A percentile compares a stretch with the other conserved stretches of the same genome.
Evolutionary conservation across 768 basidiomycete genomes (phyloP).

Genomic region (Chiua virens): DNA sequence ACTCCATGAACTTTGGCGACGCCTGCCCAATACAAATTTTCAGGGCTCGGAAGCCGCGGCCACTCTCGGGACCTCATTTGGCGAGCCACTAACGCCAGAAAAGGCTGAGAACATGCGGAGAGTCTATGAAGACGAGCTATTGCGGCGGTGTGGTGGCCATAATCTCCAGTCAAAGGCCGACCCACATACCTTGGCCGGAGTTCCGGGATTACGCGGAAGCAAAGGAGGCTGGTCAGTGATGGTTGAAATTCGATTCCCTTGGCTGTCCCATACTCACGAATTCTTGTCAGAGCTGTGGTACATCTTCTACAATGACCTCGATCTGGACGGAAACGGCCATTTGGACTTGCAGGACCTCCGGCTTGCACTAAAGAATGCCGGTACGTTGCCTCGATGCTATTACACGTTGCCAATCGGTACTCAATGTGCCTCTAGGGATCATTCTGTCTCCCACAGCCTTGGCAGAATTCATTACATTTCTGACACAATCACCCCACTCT

Average conservation of each 20-base stretch:
- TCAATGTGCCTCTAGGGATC: conserved; percentile 54
- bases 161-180: conserved; percentile 39
- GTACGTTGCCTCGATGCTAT: conserved; percentile 39
- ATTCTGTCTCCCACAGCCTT: conserved; percentile 66
- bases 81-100: conserved; percentile 43
- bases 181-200: conserved; percentile 64
- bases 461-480: conserved; percentile 75
- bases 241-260: conserved; percentile 9
- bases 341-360: conserved; percentile 66
- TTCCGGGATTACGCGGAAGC: conserved; percentile 74
- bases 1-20: conserved; percentile 63
- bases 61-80: conserved; percentile 10
- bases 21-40: conserved; percentile 41
- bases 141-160: conserved; percentile 51
- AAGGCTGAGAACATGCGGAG: conserved; percentile 61
- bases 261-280: conserved; percentile 15
- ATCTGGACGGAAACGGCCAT: conserved; percentile 84
- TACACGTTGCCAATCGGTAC: conserved; percentile 16
- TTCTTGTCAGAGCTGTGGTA: conserved; percentile 74
- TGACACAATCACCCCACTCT: conserved; percentile 71
- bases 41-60: conserved; percentile 26
- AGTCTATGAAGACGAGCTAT: conserved; percentile 78
- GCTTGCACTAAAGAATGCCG: conserved; percentile 67
- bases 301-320: conserved; percentile 88
- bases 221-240: conserved; percentile 74